These are phyloP conservation scores for Fusarium xylarioides DNA, from an alignment of 2,329 filamentous ascomycete genomes.

Conservation along the genomic window DNA sequence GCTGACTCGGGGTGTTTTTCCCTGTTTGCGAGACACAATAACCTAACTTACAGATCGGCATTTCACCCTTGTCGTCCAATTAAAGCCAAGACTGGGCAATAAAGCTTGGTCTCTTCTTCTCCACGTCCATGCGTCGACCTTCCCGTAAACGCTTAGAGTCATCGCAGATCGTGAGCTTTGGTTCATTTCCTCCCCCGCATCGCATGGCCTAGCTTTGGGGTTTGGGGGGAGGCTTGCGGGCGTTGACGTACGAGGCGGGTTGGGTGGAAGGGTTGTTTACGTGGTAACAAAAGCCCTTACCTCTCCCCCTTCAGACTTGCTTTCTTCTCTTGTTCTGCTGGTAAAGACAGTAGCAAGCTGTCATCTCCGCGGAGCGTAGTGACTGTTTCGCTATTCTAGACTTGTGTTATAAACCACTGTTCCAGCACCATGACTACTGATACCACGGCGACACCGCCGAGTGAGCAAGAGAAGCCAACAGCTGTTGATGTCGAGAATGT, in stretches of 20 bases:
- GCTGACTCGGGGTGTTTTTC: conserved; percentile 18
- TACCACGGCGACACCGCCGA: conserved; percentile 23
- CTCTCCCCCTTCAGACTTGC: not conserved
- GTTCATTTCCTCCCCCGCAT: conserved; percentile 20
- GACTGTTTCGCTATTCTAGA: not conserved
- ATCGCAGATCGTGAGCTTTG: conserved; percentile 19
- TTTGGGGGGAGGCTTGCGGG: conserved; percentile 1
- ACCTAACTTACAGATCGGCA: conserved; percentile 19
- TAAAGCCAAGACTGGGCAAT: conserved; percentile 7
- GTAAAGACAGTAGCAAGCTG: not conserved
- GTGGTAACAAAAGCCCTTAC: conserved; percentile 17
- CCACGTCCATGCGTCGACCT: conserved; percentile 20
- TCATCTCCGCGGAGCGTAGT: not conserved
- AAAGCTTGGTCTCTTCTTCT: conserved; percentile 15
- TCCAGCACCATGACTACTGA: conserved; percentile 24
- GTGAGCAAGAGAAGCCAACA: conserved; percentile 26
- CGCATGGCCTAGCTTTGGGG: conserved; percentile 1
- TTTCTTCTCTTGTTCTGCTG: not conserved
- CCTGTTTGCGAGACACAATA: conserved; percentile 4
- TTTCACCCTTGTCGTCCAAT: conserved; percentile 18
- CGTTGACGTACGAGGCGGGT: conserved; percentile 15
- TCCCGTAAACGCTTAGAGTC: conserved; percentile 30
- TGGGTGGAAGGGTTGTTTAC: not conserved
- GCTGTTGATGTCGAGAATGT: conserved; percentile 28
- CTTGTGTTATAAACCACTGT: not conserved